phyloP scores from a whole-genome alignment of 2,329 filamentous ascomycete genomes.

The Fusarium anguioides region DNA sequence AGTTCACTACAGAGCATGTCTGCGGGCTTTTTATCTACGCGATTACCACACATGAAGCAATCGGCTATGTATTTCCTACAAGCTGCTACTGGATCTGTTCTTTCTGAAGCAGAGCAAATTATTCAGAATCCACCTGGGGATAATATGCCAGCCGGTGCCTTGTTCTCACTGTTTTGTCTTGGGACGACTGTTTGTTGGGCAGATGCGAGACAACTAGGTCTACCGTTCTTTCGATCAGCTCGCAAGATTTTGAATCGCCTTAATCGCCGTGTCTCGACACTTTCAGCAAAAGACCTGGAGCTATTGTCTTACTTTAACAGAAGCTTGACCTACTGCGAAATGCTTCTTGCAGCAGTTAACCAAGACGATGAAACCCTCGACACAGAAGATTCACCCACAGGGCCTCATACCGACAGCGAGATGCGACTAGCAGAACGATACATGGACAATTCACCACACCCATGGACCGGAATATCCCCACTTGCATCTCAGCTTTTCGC shows the following conservation, averaged over 20 bases:
- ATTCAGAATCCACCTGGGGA: constrained; percentile 33
- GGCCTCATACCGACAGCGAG: constrained; percentile 4
- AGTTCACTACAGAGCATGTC: constrained; percentile 56
- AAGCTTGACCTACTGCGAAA: constrained; percentile 55
- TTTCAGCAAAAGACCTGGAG: constrained; percentile 41
- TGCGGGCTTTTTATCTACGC: constrained; percentile 50
- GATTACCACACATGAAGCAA: constrained; percentile 52
- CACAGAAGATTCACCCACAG: background rate
- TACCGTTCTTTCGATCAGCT: constrained; percentile 50
- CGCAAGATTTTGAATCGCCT: constrained; percentile 43
- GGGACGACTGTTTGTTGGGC: constrained; percentile 56
- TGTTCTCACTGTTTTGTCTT: constrained; percentile 55
- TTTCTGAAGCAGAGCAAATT: constrained; percentile 49
- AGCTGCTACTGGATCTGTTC: constrained; percentile 49
- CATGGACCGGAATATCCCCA: constrained; percentile 55
- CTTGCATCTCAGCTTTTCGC: constrained; percentile 50
- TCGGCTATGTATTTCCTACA: constrained; percentile 50
- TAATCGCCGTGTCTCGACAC: constrained; percentile 30
- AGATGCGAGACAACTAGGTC: constrained; percentile 49
- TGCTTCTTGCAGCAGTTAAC: constrained; percentile 54
- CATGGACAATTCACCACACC: constrained; percentile 45
- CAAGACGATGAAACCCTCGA: constrained; percentile 38
- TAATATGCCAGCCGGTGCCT: constrained; percentile 49
- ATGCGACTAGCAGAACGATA: constrained; percentile 28
- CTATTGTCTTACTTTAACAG: constrained; percentile 53